Percentiles rank a stretch among this genome's conserved stretches.
phyloP scores from a whole-genome alignment of 352 stramenopile genomes.

The Globisporangium acanthophoron region DNA sequence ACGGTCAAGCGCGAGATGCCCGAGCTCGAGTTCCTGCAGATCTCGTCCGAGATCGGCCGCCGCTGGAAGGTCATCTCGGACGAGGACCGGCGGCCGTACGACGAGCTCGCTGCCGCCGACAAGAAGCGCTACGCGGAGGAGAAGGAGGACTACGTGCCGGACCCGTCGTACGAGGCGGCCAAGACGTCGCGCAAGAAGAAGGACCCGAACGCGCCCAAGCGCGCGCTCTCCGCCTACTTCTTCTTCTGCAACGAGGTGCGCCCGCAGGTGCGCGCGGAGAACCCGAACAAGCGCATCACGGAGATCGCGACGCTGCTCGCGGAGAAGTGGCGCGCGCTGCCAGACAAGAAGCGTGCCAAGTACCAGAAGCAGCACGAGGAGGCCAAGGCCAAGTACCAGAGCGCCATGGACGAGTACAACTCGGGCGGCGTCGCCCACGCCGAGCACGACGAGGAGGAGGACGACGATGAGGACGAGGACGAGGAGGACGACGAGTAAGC shows the following conservation, averaged over 20 bases:
- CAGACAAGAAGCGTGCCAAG: conserved; percentile 90
- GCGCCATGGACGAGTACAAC: conserved; percentile 91
- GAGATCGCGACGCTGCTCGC: conserved; percentile 85
- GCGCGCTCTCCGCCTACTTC: conserved; percentile 92
- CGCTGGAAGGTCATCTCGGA: conserved; percentile 75
- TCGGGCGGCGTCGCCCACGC: conserved; percentile 28
- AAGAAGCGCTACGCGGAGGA: conserved; percentile 86
- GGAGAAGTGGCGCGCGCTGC: conserved; percentile 84
- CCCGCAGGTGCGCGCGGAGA: conserved; percentile 86
- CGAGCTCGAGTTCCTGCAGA: conserved; percentile 77
- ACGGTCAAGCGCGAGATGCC: conserved; percentile 87
- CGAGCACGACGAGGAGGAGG: conserved; percentile 37
- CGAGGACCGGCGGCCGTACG: conserved; percentile 72
- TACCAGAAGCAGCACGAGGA: conserved; percentile 87
- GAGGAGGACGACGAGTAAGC: conserved; percentile 66
- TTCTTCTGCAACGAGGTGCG: conserved; percentile 95
- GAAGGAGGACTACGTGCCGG: conserved; percentile 87
- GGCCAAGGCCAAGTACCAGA: conserved; percentile 84
- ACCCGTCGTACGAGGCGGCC: conserved; percentile 69
- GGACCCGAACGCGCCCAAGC: conserved; percentile 92
- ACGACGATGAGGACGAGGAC: conserved; percentile 69
- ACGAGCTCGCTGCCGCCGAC: conserved; percentile 79
- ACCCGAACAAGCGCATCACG: conserved; percentile 93
- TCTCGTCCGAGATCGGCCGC: conserved; percentile 82
- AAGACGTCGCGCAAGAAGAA: conserved; percentile 84